Percentiles rank a stretch among this genome's conserved stretches.
Conservation (phyloP, 495 filamentous ascomycete genomes). For the Platismatia glauca region DNA sequence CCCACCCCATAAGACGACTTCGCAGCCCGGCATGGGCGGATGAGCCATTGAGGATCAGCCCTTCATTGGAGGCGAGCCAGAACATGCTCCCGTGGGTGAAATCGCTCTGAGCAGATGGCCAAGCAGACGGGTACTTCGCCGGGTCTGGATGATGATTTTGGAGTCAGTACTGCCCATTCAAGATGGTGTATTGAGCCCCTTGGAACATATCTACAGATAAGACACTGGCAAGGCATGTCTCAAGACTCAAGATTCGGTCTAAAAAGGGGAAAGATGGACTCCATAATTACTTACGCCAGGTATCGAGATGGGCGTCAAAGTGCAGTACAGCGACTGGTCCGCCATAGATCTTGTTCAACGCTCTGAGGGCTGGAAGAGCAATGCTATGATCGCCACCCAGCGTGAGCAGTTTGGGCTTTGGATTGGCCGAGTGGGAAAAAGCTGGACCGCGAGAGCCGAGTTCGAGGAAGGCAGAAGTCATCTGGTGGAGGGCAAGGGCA, state of each 20-base stretch:
- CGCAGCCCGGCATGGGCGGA: conserved; percentile 72
- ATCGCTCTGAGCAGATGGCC: conserved; percentile 56
- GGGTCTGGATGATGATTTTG: conserved; percentile 37
- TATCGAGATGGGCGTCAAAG: conserved; percentile 77
- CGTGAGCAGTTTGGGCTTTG: conserved; percentile 60
- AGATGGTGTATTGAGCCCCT: background rate
- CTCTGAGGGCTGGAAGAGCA: conserved; percentile 65
- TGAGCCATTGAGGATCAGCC: conserved; percentile 55
- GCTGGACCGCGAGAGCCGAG: conserved; percentile 45
- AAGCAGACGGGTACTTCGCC: conserved; percentile 63
- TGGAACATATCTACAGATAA: background rate
- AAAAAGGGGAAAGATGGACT: background rate
- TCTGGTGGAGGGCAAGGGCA: conserved; percentile 62
- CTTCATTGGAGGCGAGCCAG: conserved; percentile 69
- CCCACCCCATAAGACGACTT: conserved; percentile 59
- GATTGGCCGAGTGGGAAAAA: conserved; percentile 25
- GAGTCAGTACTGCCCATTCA: background rate
- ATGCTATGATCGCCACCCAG: conserved; percentile 78
- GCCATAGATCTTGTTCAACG: conserved; percentile 60
- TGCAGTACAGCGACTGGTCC: conserved; percentile 69
- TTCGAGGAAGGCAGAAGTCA: conserved; percentile 66
- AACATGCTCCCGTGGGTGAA: conserved; percentile 87
- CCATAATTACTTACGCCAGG: conserved; percentile 43
- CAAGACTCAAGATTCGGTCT: background rate
- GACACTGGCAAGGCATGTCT: background rate